Base-by-base conservation (phyloP, 176 grass and related monocot species). In the Musa acuminata region DNA sequence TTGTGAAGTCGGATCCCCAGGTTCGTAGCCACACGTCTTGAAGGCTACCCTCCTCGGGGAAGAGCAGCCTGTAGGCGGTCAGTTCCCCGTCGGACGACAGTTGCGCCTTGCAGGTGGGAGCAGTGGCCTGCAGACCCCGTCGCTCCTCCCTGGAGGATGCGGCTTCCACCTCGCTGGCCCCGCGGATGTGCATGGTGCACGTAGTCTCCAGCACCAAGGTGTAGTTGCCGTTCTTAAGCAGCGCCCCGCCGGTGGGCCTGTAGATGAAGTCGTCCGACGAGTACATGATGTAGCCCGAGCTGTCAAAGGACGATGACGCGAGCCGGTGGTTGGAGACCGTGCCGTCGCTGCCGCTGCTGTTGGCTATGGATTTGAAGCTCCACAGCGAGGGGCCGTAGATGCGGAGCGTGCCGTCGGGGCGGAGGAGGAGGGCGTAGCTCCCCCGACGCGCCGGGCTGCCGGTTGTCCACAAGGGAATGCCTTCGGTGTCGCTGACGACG, bases 231-330 rank as follows among this genome's bases (percentile, higher is more conserved):
- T 23, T 21, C 11, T 23, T 27, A 2, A 65, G 62, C 62, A 65
- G 62, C 8, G 26, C 62, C 0, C 62, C 62, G 62, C 24, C 23
- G 8, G 62, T 26, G 11, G 62, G 62, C 20, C 62, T 9, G 62
- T 65, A 7, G 23, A 65, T 65, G 62, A 65, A 65, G 17, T 65
- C 62, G 10, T 65, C 62, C 62, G 62, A 65, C 62, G 62, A 65
- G 20, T 65, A 65, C 62, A 65, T 23, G 62, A 65, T 65, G 62
- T 65, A 12, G 8, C 62, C 62, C 1, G 62, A 65, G 62, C 62
- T n/a, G 14, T 59, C 57, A 8, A 59, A 19, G 57, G 57, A 59
- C 57, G 57, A 8, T 19, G 57, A 17, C 14, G 1, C 8, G 14
- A 20, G 0, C 57, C 4, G 57, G n/a, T 3, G 29, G 57, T 19